Conservation (phyloP, 768 basidiomycete species). For the Phallus indusiatus region DNA sequence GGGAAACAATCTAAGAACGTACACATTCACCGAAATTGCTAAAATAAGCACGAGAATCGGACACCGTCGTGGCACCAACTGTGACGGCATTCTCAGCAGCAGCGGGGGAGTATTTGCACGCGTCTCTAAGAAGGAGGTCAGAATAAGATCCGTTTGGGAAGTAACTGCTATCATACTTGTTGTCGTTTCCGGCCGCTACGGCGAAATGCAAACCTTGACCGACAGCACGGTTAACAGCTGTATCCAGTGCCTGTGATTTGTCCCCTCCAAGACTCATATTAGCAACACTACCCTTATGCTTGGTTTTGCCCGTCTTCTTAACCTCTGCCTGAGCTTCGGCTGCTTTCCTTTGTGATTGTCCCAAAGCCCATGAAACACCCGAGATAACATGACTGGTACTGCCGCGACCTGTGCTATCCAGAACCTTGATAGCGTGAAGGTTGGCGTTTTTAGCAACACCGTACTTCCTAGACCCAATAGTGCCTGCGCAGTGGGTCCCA, state of each 20-base stretch:
- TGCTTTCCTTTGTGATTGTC: constrained; percentile 42
- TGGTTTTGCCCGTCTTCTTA: constrained; percentile 63
- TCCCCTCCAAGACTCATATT: constrained; percentile 99
- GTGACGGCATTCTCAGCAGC: constrained; percentile 84
- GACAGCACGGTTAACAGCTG: constrained; percentile 79
- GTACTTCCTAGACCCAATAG: constrained; percentile 86
- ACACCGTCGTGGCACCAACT: constrained; percentile 83
- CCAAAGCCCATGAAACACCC: constrained; percentile 77
- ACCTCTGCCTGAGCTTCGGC: constrained; percentile 55
- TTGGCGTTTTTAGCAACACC: constrained; percentile 94
- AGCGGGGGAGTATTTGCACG: constrained; percentile 91
- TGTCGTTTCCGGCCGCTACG: constrained; percentile 80
- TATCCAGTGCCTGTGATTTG: constrained; percentile 78
- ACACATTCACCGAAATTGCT: constrained; percentile 84
- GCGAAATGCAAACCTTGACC: constrained; percentile 85
- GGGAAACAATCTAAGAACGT: not conserved
- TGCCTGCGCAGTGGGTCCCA: constrained; percentile 91
- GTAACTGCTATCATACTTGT: constrained; percentile 6
- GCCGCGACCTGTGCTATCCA: constrained; percentile 91
- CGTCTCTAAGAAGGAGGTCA: constrained; percentile 61
- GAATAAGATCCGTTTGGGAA: constrained; percentile 31
- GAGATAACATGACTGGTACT: constrained; percentile 89
- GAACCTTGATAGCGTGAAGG: constrained; percentile 84
- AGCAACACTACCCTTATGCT: constrained; percentile 89
- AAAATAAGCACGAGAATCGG: constrained; percentile 80